Conservation (phyloP, 2,329 filamentous ascomycete genomes). For the Tolypocladium tropicale region DNA sequence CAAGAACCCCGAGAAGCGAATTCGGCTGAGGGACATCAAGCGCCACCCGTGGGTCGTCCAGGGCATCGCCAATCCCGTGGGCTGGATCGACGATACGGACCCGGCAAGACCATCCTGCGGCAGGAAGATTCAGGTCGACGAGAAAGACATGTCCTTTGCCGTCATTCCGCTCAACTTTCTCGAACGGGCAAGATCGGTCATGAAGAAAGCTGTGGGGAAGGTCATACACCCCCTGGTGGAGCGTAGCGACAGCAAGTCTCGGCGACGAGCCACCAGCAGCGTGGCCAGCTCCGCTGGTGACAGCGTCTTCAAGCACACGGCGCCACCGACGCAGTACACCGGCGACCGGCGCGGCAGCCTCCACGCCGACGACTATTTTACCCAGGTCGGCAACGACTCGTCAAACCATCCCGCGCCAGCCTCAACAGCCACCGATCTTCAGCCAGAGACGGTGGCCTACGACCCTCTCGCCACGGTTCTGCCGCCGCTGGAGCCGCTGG, state of each 20-base stretch:
- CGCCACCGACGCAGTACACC: constrained; percentile 42
- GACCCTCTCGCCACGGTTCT: constrained; percentile 30
- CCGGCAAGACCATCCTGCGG: constrained; percentile 68
- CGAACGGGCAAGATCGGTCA: constrained; percentile 70
- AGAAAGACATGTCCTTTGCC: constrained; percentile 78
- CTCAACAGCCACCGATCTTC: constrained; percentile 12
- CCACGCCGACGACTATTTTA: constrained; percentile 44
- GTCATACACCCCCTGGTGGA: constrained; percentile 52
- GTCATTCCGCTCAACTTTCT: constrained; percentile 84
- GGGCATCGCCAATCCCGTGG: constrained; percentile 61
- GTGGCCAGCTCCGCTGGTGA: constrained; percentile 55
- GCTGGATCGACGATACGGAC: constrained; percentile 93
- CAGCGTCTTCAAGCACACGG: constrained; percentile 30
- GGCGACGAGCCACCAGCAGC: constrained; percentile 50
- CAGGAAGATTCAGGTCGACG: constrained; percentile 84
- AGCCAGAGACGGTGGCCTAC: constrained; percentile 20
- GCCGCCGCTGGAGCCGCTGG: constrained; percentile 16
- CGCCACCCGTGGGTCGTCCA: constrained; percentile 84
- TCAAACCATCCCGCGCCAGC: constrained; percentile 14
- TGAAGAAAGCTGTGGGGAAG: constrained; percentile 57
- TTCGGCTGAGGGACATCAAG: constrained; percentile 85
- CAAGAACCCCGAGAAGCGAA: constrained; percentile 83
- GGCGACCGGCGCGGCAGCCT: constrained; percentile 44
- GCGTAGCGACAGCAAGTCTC: constrained; percentile 41
- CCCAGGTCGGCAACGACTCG: constrained; percentile 25